These are phyloP conservation scores for Chalaropsis thielavioides DNA, from an alignment of 2,329 filamentous ascomycete species.

Conservation along the genomic window DNA sequence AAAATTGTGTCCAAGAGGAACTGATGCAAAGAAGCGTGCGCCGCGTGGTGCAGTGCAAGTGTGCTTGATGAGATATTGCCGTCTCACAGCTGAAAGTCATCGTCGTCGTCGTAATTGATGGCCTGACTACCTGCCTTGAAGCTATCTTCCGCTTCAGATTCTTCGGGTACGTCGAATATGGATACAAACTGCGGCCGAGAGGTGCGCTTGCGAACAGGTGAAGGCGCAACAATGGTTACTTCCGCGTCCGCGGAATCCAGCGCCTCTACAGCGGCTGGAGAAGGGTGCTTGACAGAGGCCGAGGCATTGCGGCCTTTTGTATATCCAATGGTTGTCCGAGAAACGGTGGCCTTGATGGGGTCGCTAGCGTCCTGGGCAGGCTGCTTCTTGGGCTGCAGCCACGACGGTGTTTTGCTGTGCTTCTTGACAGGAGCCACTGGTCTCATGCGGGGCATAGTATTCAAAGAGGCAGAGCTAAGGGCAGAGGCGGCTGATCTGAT, in stretches of 20 bases:
- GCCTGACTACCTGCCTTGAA: constrained; percentile 24
- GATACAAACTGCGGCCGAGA: constrained; percentile 39
- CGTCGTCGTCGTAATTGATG: constrained; percentile 36
- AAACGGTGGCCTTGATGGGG: constrained; percentile 35
- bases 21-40: neutral
- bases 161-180: constrained; percentile 40
- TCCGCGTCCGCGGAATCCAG: neutral
- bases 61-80: constrained; percentile 22
- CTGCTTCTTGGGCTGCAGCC: constrained; percentile 14
- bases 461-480: constrained; percentile 1
- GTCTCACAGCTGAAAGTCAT: constrained; percentile 38
- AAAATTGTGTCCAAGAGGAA: neutral
- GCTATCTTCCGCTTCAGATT: constrained; percentile 27
- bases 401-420: constrained; percentile 11
- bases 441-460: constrained; percentile 31
- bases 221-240: constrained; percentile 6
- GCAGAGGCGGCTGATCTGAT: constrained; percentile 10
- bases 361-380: constrained; percentile 12
- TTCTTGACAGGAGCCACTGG: constrained; percentile 4
- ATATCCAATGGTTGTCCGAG: constrained; percentile 73
- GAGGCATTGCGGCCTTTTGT: constrained; percentile 54
- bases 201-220: constrained; percentile 19
- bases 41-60: neutral
- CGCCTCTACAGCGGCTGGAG: neutral
- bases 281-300: constrained; percentile 1